Conservation (phyloP, 2,329 filamentous ascomycete genomes). For the Colletotrichum theobromicola region DNA sequence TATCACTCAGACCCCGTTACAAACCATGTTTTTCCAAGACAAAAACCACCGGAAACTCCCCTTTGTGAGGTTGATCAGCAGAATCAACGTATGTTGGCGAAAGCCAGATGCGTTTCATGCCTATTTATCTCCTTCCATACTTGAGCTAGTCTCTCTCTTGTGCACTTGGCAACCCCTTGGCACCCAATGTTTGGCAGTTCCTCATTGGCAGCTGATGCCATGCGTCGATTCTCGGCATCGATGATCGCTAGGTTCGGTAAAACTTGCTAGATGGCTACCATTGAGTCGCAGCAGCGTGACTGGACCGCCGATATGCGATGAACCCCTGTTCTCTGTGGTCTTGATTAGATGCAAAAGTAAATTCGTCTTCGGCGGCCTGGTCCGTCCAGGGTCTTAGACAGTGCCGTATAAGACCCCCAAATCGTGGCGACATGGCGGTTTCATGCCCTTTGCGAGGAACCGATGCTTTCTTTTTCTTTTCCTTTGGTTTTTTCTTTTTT, state of each 20-base stretch:
- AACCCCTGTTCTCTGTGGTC: background rate
- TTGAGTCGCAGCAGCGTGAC: background rate
- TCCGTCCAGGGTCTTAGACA: background rate
- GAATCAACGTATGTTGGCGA: background rate
- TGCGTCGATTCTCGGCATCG: background rate
- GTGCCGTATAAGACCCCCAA: background rate
- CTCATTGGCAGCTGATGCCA: background rate
- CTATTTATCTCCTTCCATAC: conserved; percentile 13
- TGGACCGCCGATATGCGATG: background rate
- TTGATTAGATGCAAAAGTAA: background rate
- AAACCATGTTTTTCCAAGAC: background rate
- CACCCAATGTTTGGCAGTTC: background rate
- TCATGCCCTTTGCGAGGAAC: background rate
- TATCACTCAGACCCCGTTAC: background rate
- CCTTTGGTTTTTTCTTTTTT: too few relatives aligned
- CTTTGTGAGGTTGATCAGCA: too few relatives aligned
- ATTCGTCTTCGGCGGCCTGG: background rate
- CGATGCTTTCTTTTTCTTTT: background rate
- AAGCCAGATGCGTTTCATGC: background rate
- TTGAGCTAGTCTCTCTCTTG: conserved; percentile 13
- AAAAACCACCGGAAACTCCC: background rate
- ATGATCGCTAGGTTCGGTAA: background rate
- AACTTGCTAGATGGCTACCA: background rate
- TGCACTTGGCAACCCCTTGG: conserved; percentile 3
- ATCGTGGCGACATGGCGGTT: background rate